These are phyloP conservation scores for Aureobasidium vineae DNA, from an alignment of 2,329 filamentous ascomycete species.

Conservation along the genomic window DNA sequence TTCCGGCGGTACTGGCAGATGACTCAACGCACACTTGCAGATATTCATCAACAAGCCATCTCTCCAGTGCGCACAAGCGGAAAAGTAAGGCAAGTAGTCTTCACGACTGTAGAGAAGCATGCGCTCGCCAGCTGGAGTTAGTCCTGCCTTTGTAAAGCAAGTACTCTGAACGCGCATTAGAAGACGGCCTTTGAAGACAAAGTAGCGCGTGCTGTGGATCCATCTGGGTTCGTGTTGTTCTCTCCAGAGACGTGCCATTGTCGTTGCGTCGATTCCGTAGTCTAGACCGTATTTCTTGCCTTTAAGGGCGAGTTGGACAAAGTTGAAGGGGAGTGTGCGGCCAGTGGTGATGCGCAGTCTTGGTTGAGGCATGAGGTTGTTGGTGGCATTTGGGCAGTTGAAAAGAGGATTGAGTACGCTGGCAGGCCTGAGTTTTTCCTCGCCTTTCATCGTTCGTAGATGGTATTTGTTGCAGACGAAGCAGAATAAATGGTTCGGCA, in stretches of 20 bases:
- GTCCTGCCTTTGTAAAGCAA: conserved; percentile 49
- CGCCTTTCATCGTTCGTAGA: conserved; percentile 52
- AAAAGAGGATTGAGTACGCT: conserved; percentile 58
- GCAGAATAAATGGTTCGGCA: conserved; percentile 59
- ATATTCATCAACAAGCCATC: conserved; percentile 60
- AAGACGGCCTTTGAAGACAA: conserved; percentile 53
- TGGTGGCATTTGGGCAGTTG: conserved; percentile 54
- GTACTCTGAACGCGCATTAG: conserved; percentile 59
- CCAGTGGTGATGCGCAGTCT: conserved; percentile 55
- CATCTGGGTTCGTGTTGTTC: conserved; percentile 49
- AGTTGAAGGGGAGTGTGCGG: conserved; percentile 57
- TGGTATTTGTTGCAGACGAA: conserved; percentile 59
- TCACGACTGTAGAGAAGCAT: conserved; percentile 59
- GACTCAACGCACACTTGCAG: conserved; percentile 60
- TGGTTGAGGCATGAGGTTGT: conserved; percentile 47
- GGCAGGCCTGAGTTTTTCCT: conserved; percentile 55
- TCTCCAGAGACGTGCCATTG: conserved; percentile 55
- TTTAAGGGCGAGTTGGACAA: conserved; percentile 57
- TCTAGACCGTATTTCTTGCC: conserved; percentile 47
- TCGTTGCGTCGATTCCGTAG: conserved; percentile 51
- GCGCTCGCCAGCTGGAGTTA: conserved; percentile 54
- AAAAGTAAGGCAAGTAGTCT: conserved; percentile 63
- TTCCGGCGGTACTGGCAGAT: conserved; percentile 52
- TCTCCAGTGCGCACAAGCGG: conserved; percentile 61
- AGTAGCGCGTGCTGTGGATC: conserved; percentile 56